Base-by-base conservation (phyloP, 2,329 filamentous ascomycete species). In the Epichloe scottii region DNA sequence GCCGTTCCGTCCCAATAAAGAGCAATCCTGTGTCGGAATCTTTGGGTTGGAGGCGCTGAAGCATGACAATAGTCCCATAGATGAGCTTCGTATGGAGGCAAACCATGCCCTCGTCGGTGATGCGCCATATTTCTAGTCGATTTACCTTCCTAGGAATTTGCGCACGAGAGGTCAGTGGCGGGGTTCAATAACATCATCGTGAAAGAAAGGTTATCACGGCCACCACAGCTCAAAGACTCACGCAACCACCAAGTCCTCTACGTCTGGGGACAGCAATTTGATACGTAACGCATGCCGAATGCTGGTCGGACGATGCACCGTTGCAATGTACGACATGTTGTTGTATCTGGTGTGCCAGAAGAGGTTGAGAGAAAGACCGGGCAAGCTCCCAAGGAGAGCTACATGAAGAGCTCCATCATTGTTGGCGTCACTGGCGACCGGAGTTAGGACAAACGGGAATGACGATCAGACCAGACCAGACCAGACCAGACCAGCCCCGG, bases 221-320 rank as follows among this genome's bases (percentile, higher is more conserved):
- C 19, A 21, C 11, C 8, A 26, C 41, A 49, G 33, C 17, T 43
- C 21, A 47, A 21, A 39, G 37, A 55, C 88, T 70, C 77, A 96
- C 90, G 89, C 89, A 62, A 96, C 75, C 49, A 96, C 81, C 55
- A 98, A 74, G 60, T 87, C 89, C 60, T 95, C 86, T 54, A 89
- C 81, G 48, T 87, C 80, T 4, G 80, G 71, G 42, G 79, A 77
- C 48, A 95, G 73, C 60, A 97, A 84, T 59, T 81, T 82, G 54
- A 91, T 77, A 63, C 85, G 87, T 57, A 97, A 68, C 14, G 90
- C 91, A 77, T 95, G 87, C 51, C 90, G 83, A 56, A 96, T 83
- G 71, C 89, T 95, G 66, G 88, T 96, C 23, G 93, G 86, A 60
- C 84, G 79, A 68, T 98, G 93, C 52, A 98, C 93, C 39, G 93